These are phyloP conservation scores for Xylaria polymorpha DNA, from an alignment of 2,329 filamentous ascomycete genomes.

Conservation along the genomic window DNA sequence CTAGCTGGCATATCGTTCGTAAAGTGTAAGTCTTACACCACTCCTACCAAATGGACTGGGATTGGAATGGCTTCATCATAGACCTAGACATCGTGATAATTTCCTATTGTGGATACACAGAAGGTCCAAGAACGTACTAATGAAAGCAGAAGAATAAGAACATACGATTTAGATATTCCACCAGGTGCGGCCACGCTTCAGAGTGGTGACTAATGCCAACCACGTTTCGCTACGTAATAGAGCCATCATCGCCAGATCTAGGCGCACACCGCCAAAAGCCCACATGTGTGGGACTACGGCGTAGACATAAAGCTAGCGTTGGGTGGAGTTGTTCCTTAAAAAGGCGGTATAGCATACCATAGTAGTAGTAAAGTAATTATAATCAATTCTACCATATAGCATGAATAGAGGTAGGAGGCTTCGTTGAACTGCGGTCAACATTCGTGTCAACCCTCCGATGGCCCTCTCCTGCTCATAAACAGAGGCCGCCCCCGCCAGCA, in stretches of 20 bases:
- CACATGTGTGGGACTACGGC: neutral
- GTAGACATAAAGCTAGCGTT: neutral
- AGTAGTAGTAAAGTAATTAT: neutral
- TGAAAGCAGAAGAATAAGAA: neutral
- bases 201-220: neutral
- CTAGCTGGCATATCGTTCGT: constrained; percentile 5
- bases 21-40: neutral
- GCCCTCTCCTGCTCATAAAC: neutral
- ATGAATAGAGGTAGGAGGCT: neutral
- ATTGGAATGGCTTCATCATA: neutral
- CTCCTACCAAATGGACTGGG: neutral
- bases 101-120: neutral
- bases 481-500: neutral
- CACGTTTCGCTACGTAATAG: neutral
- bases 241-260: constrained; percentile 12
- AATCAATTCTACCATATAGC: neutral
- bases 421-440: neutral
- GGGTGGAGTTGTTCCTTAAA: neutral
- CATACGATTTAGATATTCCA: neutral
- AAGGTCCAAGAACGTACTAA: neutral
- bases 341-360: neutral
- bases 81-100: neutral
- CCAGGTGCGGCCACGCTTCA: neutral
- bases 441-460: neutral
- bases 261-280: neutral